Conservation (phyloP, 805 yeast species). For the Tetrapisispora arboricola region DNA sequence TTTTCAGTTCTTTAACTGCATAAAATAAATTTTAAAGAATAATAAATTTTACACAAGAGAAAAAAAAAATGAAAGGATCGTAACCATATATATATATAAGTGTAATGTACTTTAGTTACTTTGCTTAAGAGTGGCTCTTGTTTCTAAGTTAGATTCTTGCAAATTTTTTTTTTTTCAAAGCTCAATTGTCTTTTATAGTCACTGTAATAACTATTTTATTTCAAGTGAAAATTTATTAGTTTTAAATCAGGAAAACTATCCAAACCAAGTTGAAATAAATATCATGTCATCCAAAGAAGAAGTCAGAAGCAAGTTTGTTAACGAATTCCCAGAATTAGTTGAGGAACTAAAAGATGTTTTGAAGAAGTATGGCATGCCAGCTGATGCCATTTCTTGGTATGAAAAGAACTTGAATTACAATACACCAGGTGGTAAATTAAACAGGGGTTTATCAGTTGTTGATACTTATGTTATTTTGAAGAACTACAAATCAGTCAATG, state of each 20-base stretch:
- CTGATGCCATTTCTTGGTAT: constrained; percentile 82
- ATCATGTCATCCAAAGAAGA: constrained; percentile 11
- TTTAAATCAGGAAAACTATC: too few relatives aligned
- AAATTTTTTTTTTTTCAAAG: too few relatives aligned
- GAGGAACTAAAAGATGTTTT: constrained; percentile 59
- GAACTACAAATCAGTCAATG: constrained; percentile 45
- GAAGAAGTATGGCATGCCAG: constrained; percentile 65
- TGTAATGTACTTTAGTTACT: too few relatives aligned
- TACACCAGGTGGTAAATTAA: constrained; percentile 92
- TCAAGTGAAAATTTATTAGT: too few relatives aligned
- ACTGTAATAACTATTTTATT: too few relatives aligned
- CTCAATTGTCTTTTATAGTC: too few relatives aligned
- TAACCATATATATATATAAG: too few relatives aligned
- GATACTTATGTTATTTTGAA: constrained; percentile 83
- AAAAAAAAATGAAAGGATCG: too few relatives aligned
- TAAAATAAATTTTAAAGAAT: background rate
- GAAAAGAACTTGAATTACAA: constrained; percentile 64
- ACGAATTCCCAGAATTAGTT: constrained; percentile 66
- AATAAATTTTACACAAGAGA: too few relatives aligned
- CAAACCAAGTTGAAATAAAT: too few relatives aligned
- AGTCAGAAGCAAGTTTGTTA: constrained; percentile 45
- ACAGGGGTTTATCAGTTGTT: constrained; percentile 91
- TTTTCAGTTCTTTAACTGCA: background rate
- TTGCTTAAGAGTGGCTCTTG: too few relatives aligned
- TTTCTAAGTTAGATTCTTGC: too few relatives aligned